Evolutionary conservation across 2,329 filamentous ascomycete genomes (phyloP).

Genomic region (Colletotrichum magnum): DNA sequence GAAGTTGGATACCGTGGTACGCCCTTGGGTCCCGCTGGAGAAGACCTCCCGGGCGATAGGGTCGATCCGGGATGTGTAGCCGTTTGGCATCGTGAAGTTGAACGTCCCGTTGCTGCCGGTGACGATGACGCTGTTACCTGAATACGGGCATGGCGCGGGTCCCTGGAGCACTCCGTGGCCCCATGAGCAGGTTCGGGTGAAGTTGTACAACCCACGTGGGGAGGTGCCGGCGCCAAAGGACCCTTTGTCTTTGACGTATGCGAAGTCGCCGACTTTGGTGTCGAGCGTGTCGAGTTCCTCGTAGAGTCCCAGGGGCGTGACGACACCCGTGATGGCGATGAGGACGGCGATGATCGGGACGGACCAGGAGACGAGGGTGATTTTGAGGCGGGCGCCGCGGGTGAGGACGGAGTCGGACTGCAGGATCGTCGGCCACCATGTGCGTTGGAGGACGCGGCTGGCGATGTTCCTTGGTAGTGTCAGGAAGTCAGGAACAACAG

Average conservation of each 20-base stretch:
- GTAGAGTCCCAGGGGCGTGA: slow-evolving; percentile 62
- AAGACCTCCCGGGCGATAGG: slow-evolving; percentile 51
- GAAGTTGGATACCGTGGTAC: slow-evolving; percentile 55
- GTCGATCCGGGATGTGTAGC: slow-evolving; percentile 49
- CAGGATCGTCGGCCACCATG: slow-evolving; percentile 59
- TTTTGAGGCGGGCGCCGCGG: slow-evolving; percentile 47
- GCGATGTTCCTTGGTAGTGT: slow-evolving; percentile 40
- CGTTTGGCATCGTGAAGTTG: slow-evolving; percentile 32
- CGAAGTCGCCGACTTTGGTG: slow-evolving; percentile 47
- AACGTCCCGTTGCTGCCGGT: slow-evolving; percentile 44
- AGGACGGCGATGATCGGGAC: slow-evolving; percentile 49
- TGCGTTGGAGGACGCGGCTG: slow-evolving; percentile 51
- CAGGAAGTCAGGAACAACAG: neutral
- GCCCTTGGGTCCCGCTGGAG: slow-evolving; percentile 50
- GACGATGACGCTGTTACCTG: slow-evolving; percentile 36
- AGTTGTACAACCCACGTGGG: slow-evolving; percentile 48
- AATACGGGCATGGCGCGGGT: slow-evolving; percentile 46
- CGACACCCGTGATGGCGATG: slow-evolving; percentile 56
- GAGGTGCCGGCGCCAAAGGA: slow-evolving; percentile 57
- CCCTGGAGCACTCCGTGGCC: slow-evolving; percentile 40
- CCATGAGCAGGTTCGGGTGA: slow-evolving; percentile 50
- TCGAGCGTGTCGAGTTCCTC: slow-evolving; percentile 50
- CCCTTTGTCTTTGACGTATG: slow-evolving; percentile 54
- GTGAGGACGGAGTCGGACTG: slow-evolving; percentile 52
- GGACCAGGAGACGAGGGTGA: slow-evolving; percentile 38